Percentiles rank a stretch among this genome's conserved stretches.
Evolutionary conservation across 2,329 filamentous ascomycete species (phyloP).

Genomic region (Venturia aucupariae): DNA sequence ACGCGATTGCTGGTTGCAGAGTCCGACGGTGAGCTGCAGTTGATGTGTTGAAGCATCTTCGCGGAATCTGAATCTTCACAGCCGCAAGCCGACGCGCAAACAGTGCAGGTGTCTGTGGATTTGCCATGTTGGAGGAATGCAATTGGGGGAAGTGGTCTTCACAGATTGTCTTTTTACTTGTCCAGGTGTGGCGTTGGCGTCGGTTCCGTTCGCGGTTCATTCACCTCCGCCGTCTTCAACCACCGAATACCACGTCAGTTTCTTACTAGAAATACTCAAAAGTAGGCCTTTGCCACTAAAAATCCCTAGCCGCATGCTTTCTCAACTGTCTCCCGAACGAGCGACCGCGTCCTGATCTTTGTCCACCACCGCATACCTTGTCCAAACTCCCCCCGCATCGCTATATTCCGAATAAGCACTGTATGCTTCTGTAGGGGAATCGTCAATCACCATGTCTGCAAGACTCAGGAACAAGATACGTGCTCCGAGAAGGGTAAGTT

Average conservation of each 20-base stretch:
- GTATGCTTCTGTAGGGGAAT: neutral
- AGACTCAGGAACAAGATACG: slow-evolving; percentile 10
- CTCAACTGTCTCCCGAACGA: neutral
- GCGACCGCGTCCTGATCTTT: neutral
- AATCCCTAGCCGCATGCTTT: slow-evolving; percentile 4
- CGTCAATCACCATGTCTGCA: neutral
- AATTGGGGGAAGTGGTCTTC: neutral
- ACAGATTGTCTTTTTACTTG: neutral
- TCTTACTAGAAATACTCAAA: neutral
- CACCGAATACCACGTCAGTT: neutral
- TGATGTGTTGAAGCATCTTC: neutral
- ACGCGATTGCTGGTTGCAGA: slow-evolving; percentile 21
- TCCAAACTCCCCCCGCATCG: neutral
- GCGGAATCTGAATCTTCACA: neutral
- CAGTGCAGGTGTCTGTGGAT: neutral
- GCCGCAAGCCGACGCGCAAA: slow-evolving; percentile 2
- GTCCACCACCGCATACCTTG: neutral
- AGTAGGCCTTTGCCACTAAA: neutral
- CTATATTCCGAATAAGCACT: neutral
- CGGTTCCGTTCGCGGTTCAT: neutral
- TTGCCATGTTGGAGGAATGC: neutral
- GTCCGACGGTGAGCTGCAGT: neutral
- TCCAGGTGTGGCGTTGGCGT: neutral
- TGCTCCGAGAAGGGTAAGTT: slow-evolving; percentile 13
- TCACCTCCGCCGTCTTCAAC: neutral